Evolutionary conservation across 345 rosid genomes (phyloP), one percentile per base, ranked within the genome.

Genomic region (Psidium guajava): DNA sequence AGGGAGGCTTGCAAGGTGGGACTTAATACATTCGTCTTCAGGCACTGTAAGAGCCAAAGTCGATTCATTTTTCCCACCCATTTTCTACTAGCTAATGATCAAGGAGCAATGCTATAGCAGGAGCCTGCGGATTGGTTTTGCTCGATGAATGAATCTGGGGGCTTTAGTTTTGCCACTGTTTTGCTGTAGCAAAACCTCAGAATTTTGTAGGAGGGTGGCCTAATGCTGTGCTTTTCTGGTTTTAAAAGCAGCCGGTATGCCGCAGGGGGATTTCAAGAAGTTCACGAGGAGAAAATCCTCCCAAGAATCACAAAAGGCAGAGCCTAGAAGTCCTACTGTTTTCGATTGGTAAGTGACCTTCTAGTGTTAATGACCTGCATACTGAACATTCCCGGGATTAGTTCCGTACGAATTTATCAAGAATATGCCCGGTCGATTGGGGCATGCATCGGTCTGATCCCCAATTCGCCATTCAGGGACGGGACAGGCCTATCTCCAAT

Each of bases 181-280:
- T 36, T 69, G 13, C 80, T 36, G 47, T 36, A 9, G 25, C 47
- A 9, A 69, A 69, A 18, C 47, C 22, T 32, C 24, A 0, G 47
- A 69, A 69, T 69, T 5, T 36, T 36, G 80, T 36, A 15, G 54
- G 20, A 53, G 54, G 13, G 80, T 87, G 56, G 59, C 89, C 87
- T 64, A 87, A 13, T 81, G 84, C 85, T 88, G 91, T 16, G 75
- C 22, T 81, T 81, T 24, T 56, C 56, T 13, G 14, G 8, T 25
- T 47, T 42, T 52, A 28, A 47, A 87, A 87, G 93, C 92, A 94
- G 98, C 95, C 73, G 92, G 92, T 86, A 93, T 91, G 85, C 96
- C 93, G 64, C 75, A 77, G 27, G 93, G 88, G 86, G 93, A 91
- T 83, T 90, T 90, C 85, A 88, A 82, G 90, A 87, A 85, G 86